Evolutionary conservation across 2,329 filamentous ascomycete genomes (phyloP).

Genomic region (Colletotrichum eremochloae): DNA sequence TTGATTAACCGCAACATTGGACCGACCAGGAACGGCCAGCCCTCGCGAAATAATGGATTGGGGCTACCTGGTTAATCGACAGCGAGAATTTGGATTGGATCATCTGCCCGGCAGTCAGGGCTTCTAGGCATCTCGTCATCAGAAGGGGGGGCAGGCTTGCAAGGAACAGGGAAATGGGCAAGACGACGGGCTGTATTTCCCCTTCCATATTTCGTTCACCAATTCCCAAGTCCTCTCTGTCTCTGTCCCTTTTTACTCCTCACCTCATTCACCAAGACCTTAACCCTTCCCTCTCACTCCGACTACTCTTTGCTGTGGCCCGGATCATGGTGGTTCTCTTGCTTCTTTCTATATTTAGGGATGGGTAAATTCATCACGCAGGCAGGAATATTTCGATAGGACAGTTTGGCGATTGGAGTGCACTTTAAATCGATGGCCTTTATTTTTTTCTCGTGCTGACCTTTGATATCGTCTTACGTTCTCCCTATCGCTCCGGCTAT

Average conservation of each 20-base stretch:
- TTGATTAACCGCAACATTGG: slow-evolving; percentile 36
- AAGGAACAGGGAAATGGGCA: slow-evolving; percentile 21
- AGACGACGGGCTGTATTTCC: slow-evolving; percentile 38
- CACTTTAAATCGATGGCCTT: slow-evolving; percentile 56
- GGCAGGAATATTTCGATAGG: slow-evolving; percentile 60
- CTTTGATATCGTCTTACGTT: neutral
- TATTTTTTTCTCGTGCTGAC: slow-evolving; percentile 37
- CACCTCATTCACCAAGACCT: slow-evolving; percentile 5
- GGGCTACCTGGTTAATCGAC: slow-evolving; percentile 32
- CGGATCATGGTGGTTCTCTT: slow-evolving; percentile 42
- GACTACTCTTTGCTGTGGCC: slow-evolving; percentile 42
- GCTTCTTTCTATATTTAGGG: slow-evolving; percentile 49
- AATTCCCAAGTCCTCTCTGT: slow-evolving; percentile 30
- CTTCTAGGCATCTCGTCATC: slow-evolving; percentile 24
- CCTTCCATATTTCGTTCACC: slow-evolving; percentile 30
- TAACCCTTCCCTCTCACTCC: slow-evolving; percentile 36
- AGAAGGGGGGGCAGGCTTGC: slow-evolving; percentile 1
- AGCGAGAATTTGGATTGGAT: slow-evolving; percentile 34
- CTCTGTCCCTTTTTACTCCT: neutral
- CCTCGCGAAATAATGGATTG: slow-evolving; percentile 37
- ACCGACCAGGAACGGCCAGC: slow-evolving; percentile 28
- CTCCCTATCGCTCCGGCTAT: neutral
- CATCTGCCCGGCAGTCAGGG: slow-evolving; percentile 35
- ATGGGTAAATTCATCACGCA: slow-evolving; percentile 53
- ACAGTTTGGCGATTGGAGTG: slow-evolving; percentile 66